Base-by-base conservation (phyloP, 768 basidiomycete species). In the Russula emetica region DNA sequence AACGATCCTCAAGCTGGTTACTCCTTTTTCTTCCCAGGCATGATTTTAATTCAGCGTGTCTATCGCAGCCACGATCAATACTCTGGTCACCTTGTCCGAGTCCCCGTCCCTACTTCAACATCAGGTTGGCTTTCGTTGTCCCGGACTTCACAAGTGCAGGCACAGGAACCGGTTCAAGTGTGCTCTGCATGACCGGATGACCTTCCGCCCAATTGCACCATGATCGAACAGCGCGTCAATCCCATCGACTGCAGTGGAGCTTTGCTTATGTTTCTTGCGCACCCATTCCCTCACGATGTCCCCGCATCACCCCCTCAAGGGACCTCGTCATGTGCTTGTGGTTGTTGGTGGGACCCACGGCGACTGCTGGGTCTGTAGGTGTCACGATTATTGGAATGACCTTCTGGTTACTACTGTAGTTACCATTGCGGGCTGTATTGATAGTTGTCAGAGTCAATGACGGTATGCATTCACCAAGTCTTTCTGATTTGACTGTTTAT, bases 201-300 rank as follows among this genome's bases (percentile, higher is more conserved):
- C 2, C 72, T 81, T 85, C 69, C 80, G 83, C 22, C 85, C 85
- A 22, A 87, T 70, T 22, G 76, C 76, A 51, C 76, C 71, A n/a
- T n/a, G n/a, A 45, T 83, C 78, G 71, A 94, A 93, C 13, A 30
- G 75, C 4, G 76, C 80, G 61, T 93, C 92, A 59, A 94, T 93
- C 71, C 90, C 90, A 68, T 92, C 85, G 50, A 9, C 36, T 9
- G 77, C 81, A 7, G 74, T 66, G 28, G 56, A 71, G 69, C 80
- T 77, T 51, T 80, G 81, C 73, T 84, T 85, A 28, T 79, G 74
- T 69, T n/a, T 82, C 67, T 72, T 73, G 44, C 64, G 36, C 36
- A 2, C n/a, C 1, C 10, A 2, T 69, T 49, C 30, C 53, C 49
- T 60, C 63, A 50, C 14, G 54, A 20, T 9, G 26, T 18, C 4